These are phyloP conservation scores for Apiospora phragmitis DNA, from an alignment of 2,329 filamentous ascomycete genomes.

Conservation along the genomic window DNA sequence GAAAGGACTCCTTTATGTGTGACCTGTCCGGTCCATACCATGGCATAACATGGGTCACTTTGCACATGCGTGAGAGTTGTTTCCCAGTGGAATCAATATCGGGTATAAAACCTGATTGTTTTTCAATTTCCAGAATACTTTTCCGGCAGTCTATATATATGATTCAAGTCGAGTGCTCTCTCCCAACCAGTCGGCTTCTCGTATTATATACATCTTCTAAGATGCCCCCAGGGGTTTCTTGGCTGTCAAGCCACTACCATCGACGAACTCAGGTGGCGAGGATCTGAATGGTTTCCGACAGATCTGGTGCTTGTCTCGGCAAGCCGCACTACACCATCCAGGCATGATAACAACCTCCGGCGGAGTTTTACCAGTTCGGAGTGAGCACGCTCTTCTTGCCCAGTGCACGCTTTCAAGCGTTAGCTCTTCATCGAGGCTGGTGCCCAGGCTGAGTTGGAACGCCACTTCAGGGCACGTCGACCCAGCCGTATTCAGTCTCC, in stretches of 20 bases:
- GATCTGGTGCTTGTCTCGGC: background rate
- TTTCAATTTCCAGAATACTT: background rate
- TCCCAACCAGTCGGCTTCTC: background rate
- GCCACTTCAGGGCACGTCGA: constrained; percentile 4
- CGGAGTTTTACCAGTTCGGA: background rate
- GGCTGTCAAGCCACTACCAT: background rate
- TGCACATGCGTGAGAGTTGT: background rate
- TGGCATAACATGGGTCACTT: background rate
- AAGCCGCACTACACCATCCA: background rate
- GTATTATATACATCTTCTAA: background rate
- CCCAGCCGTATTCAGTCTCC: constrained; percentile 3
- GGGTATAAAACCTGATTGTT: background rate
- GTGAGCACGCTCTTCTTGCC: background rate
- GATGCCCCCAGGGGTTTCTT: background rate
- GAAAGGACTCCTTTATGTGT: background rate
- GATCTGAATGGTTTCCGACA: background rate
- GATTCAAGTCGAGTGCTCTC: background rate
- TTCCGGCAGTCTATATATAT: background rate
- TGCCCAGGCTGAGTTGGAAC: background rate
- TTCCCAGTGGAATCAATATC: background rate
- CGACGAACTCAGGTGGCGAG: background rate
- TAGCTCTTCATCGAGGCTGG: background rate
- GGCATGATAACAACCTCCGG: background rate
- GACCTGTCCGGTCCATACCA: background rate
- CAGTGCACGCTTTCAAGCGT: constrained; percentile 63